Percentiles rank a stretch among this genome's conserved stretches.
Evolutionary conservation across 2,329 filamentous ascomycete species (phyloP).

Genomic region (Bisporella sp.): DNA sequence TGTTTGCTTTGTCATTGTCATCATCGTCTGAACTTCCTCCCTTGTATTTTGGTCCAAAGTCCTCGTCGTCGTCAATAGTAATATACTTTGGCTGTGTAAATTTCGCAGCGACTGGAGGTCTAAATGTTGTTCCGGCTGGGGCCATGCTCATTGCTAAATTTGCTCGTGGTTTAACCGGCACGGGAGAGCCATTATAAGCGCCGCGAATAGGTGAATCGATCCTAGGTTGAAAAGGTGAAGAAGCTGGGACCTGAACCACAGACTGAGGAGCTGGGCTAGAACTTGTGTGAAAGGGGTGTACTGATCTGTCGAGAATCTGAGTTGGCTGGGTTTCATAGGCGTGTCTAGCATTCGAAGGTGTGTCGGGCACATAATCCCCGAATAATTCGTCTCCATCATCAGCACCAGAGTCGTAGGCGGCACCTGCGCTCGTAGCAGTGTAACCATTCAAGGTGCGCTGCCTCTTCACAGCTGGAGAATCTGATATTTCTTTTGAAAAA

Average conservation of each 20-base stretch:
- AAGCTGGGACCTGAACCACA: conserved; percentile 77
- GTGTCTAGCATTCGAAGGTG: conserved; percentile 16
- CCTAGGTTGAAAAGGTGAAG: conserved; percentile 54
- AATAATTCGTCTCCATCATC: conserved; percentile 41
- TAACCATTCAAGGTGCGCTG: conserved; percentile 26
- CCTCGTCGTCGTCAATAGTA: conserved; percentile 47
- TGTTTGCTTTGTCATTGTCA: conserved; percentile 44
- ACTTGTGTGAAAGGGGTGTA: conserved; percentile 16
- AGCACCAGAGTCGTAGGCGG: conserved; percentile 30
- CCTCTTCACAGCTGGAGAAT: conserved; percentile 25
- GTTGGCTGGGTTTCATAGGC: conserved; percentile 35
- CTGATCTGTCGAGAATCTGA: conserved; percentile 24
- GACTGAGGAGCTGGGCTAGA: conserved; percentile 25
- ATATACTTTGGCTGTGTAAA: conserved; percentile 36
- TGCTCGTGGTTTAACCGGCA: background rate
- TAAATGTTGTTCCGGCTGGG: conserved; percentile 67
- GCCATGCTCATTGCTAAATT: conserved; percentile 48
- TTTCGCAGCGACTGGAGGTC: conserved; percentile 37
- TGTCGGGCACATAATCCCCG: conserved; percentile 35
- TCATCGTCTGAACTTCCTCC: conserved; percentile 60
- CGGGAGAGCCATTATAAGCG: background rate
- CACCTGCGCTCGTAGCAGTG: conserved; percentile 19
- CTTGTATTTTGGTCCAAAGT: conserved; percentile 44
- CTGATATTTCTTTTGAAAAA: conserved; percentile 1
- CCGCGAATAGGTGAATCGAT: background rate